These are phyloP conservation scores for barrel medic (Medicago truncatula) DNA, from an alignment of 306 rosid genomes.

Conservation along the genomic window MtrunA17r5.0-ANR NC_053045.1:39375001-39375500, in stretches of 20 bases:
- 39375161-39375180: background rate
- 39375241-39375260: no score
- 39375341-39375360: background rate
- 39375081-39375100: slow-evolving; percentile 22
- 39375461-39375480: no score
- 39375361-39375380: no score
- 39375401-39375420: no score
- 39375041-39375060: slow-evolving; percentile 2
- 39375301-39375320: no score
- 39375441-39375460: no score
- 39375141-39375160: background rate
- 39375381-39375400: no score
- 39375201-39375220: background rate
- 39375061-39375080: slow-evolving; percentile 12
- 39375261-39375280: no score
- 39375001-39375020: slow-evolving; percentile 1
- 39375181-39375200: background rate
- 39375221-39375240: background rate
- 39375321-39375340: no score
- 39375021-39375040: background rate
- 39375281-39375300: no score
- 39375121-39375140: background rate
- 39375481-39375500: no score
- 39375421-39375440: no score
- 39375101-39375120: background rate